Conservation (phyloP, 257 asterid species). For the Prunella vulgaris region DNA sequence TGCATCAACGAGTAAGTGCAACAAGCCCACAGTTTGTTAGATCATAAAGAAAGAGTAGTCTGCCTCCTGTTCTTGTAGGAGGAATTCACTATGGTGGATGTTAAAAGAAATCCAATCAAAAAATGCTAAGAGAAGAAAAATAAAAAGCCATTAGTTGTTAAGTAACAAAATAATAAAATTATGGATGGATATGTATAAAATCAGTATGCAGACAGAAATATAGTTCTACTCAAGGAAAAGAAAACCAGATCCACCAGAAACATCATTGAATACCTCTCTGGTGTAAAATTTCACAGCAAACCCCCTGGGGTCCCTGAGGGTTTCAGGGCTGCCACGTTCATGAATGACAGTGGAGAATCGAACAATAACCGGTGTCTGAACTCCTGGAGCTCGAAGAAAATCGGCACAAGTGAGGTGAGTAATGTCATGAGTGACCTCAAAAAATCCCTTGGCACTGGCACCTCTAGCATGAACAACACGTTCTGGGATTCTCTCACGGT, state of each 20-base stretch:
- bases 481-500: slow-evolving; percentile 92
- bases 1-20: slow-evolving; percentile 24
- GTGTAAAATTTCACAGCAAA: slow-evolving; percentile 48
- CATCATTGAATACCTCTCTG: slow-evolving; percentile 31
- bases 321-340: slow-evolving; percentile 98
- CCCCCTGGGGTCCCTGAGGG: slow-evolving; percentile 93
- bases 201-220: not conserved
- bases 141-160: not conserved
- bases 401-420: slow-evolving; percentile 90
- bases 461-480: slow-evolving; percentile 97
- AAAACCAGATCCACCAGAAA: slow-evolving; percentile 1
- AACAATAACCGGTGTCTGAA: slow-evolving; percentile 84
- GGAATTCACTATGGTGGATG: not conserved
- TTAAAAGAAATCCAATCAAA: not conserved
- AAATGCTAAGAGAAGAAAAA: slow-evolving; percentile 11
- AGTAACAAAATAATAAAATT: not conserved
- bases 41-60: not conserved
- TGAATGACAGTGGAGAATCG: slow-evolving; percentile 96
- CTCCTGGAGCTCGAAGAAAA: slow-evolving; percentile 97
- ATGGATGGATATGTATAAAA: not conserved
- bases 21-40: not conserved
- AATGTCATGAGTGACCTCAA: slow-evolving; percentile 92
- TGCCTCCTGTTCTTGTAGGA: not conserved
- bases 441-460: slow-evolving; percentile 97
- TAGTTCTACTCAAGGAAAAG: not conserved